A percentile compares a stretch with the other conserved stretches of the same genome.
phyloP scores from a whole-genome alignment of 306 rosid species.

The Canavalia ensiformis region DNA sequence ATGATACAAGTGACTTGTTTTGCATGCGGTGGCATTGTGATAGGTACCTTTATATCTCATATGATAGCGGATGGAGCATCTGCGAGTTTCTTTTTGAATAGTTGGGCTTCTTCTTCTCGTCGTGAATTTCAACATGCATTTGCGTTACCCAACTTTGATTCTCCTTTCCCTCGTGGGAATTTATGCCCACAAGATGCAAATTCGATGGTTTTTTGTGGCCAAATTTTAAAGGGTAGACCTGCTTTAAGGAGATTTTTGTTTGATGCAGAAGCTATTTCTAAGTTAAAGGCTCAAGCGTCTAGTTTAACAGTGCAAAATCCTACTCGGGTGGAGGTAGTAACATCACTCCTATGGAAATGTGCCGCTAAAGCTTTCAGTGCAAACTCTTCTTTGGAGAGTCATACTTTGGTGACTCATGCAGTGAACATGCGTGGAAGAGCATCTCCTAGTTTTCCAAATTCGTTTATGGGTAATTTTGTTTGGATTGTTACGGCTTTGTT shows the following conservation, averaged over 20 bases:
- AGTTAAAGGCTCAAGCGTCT: background rate
- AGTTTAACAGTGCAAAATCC: background rate
- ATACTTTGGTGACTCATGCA: background rate
- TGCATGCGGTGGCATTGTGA: slow-evolving; percentile 40
- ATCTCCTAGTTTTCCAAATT: slow-evolving; percentile 3
- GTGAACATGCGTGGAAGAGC: slow-evolving; percentile 20
- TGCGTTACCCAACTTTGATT: background rate
- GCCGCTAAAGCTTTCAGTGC: background rate
- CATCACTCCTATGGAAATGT: slow-evolving; percentile 26
- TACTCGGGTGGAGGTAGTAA: slow-evolving; percentile 20
- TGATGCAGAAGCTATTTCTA: background rate
- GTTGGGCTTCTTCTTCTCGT: background rate
- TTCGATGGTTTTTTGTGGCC: background rate
- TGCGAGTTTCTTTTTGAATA: background rate
- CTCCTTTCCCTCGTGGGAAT: background rate
- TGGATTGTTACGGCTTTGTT: background rate
- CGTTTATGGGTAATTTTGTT: slow-evolving; percentile 14
- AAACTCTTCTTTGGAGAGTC: slow-evolving; percentile 13
- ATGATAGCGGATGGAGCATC: background rate
- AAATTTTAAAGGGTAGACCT: slow-evolving; percentile 1
- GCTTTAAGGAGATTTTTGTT: background rate
- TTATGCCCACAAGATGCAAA: background rate
- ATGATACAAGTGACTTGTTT: slow-evolving; percentile 25
- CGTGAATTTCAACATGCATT: background rate
- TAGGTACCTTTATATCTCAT: background rate